phyloP scores from a whole-genome alignment of 768 basidiomycete genomes.

The Boletus edulis region DNA sequence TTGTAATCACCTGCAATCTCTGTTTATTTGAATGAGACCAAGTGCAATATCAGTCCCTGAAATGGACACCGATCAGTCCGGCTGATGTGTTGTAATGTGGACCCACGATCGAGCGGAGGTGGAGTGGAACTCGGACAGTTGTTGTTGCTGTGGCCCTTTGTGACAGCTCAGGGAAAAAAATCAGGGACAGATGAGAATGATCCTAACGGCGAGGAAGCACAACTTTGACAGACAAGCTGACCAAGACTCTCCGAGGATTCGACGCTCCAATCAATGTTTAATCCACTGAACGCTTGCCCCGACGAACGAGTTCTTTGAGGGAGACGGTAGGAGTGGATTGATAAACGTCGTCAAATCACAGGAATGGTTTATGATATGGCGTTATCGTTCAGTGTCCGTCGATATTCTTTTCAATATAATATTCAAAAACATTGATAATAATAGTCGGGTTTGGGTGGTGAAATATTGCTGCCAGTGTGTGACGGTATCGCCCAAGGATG shows the following conservation, averaged over 20 bases:
- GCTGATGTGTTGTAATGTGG: background rate
- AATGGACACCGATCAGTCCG: background rate
- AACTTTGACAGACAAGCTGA: background rate
- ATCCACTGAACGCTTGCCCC: background rate
- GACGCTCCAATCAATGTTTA: background rate
- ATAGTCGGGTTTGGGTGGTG: background rate
- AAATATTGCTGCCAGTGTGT: background rate
- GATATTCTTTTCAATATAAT: background rate
- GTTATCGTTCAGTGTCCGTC: background rate
- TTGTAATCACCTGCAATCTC: background rate
- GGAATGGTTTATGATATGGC: background rate
- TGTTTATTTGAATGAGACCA: background rate
- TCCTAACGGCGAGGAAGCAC: background rate
- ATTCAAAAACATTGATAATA: background rate
- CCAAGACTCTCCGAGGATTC: conserved; percentile 1
- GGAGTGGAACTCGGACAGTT: too few relatives aligned
- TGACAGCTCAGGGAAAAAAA: background rate
- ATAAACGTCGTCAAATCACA: background rate
- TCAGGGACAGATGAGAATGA: background rate
- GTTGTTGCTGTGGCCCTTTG: too few relatives aligned
- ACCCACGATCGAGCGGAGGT: background rate
- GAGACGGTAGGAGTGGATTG: background rate
- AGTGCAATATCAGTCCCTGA: background rate
- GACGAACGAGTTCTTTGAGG: background rate
- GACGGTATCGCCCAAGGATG: background rate